Evolutionary conservation across 1,284 basidiomycete genomes (phyloP), one percentile per base, ranked within the genome.

Genomic region (Cutaneotrichosporon dermatis): DNA sequence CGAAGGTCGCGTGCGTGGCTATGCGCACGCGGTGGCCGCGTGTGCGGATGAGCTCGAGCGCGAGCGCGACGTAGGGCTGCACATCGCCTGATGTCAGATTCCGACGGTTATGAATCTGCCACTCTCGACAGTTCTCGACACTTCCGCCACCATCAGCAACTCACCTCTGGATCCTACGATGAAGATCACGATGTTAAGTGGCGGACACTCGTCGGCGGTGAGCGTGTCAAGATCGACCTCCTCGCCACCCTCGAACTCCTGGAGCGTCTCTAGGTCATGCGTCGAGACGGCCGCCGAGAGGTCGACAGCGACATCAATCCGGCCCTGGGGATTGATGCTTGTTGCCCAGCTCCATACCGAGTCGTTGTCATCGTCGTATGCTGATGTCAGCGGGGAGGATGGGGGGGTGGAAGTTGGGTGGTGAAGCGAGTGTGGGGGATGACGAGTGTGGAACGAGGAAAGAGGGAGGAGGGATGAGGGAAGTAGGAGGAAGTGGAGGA

Each of bases 61-160:
- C 85, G 0, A 88, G 77, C 1, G 86, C 86, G 15, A 88, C 76
- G 68, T 85, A 88, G 0, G 86, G 87, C 69, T 88, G 86, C 0
- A 89, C 85, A 66, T 88, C 86, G 43, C 86, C 86, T 83, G 69
- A 1, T 12, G 37, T 36, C 34, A 48, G 4, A 25, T 25, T 25
- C 25, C 25, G 25, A 25, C 25, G 25, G 25, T 25, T 25, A 25
- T 25, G 25, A 25, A 25, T 25, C 25, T 25, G 25, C 25, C 25
- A 25, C 25, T 25, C 25, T 25, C 25, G 25, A 25, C 25, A 25
- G 25, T 25, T 25, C 25, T 25, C 25, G 25, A 25, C 25, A 25
- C 25, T 25, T 25, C 25, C 3, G 2, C 25, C 4, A 40, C 39
- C 39, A 36, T 8, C 7, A 43, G 33, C 43, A 39, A 64, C 80